Base-by-base conservation (phyloP, 805 yeast genomes). In the Candida wancherniae region DNA sequence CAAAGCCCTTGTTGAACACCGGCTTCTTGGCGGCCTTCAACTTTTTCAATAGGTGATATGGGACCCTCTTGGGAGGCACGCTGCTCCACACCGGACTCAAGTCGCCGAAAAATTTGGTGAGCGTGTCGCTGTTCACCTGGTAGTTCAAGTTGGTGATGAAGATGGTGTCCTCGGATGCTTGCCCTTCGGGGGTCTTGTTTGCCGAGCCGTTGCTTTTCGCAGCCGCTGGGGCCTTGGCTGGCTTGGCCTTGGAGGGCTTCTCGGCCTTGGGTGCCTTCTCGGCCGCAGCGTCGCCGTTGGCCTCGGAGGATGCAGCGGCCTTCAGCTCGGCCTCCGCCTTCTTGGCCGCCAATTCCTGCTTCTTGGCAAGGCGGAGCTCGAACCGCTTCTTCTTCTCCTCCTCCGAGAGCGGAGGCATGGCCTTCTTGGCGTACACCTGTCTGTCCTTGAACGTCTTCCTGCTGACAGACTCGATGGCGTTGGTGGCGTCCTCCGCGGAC, bases 141-240 rank as follows among this genome's bases (percentile, higher is more conserved):
- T 67, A 68, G 42, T 75, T 78, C 46, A 80, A 61, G 47, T 77
- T 77, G 28, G 78, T 71, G 38, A 80, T 67, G 54, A 77, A 80
- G 19, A 79, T 65, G 3, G 86, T 78, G 33, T 69, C 73, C 24
- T 57, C 57, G 3, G 85, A 76, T 11, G 75, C 71, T 13, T 56
- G 53, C 12, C 83, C 83, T 34, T 71, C 75, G 10, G 68, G 67
- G 2, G 36, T 34, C 29, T 44, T 45, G 29, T n/a, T 23, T 6
- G 12, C 31, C 18, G 22, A 4, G 18, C 7, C 4, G 13, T 9
- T 13, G 14, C 16, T 16, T 14, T 30, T 23, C 19, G 21, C 11
- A 10, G 15, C 24, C 12, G 7, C 24, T 9, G 2, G 18, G 17
- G 9, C 20, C 9, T 18, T 9, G 9, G 9, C 20, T 7, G 9